Evolutionary conservation across 2,329 filamentous ascomycete genomes (phyloP), one percentile per base, ranked within the genome.

Genomic region (Lizonia empirigonia): DNA sequence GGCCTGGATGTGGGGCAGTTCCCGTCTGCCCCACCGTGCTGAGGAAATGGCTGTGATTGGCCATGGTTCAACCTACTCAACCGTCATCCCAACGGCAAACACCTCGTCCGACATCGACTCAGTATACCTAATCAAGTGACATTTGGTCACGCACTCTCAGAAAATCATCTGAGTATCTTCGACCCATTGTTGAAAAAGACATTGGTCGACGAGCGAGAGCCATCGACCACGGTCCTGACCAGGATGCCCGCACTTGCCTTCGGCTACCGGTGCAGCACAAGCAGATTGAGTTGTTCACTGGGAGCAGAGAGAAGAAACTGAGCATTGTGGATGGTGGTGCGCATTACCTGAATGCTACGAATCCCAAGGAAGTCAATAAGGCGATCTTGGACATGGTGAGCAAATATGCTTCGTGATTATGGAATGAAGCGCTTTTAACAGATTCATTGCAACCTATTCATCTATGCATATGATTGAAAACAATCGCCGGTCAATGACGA

Each of bases 361-460:
- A 56, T 15, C 36, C 45, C 1, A 33, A 40, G 18, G 36, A 53
- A 10, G 41, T 56, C 8, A 56, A 56, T 16, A 29, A 46, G 24
- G 53, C 50, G 7, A 27, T 53, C 1, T 18, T 53, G 22, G 34
- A 50, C 10, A 56, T 56, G 53, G n/a, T 56, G 8, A 46, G 10
- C n/a, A 49, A 46, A 32, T 18, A 32, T 32, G 33, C 6, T 10
- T 26, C n/a, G 10, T 26, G 24, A 6, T 10, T 30, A 30, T 30
- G 29, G 29, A 5, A 37, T 68, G 62, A 35, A 71, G 68, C 26
- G 68, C 65, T 20, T 39, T 35, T 9, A 44, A 30, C 7, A 8
- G 7, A 30, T 10, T 13, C 29, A 5, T n/a, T 30, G n/a, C n/a
- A n/a, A n/a, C n/a, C n/a, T n/a, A n/a, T n/a, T n/a, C n/a, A n/a